Base-by-base conservation (phyloP, 768 basidiomycete genomes). In the Gymnopilus dilepis region DNA sequence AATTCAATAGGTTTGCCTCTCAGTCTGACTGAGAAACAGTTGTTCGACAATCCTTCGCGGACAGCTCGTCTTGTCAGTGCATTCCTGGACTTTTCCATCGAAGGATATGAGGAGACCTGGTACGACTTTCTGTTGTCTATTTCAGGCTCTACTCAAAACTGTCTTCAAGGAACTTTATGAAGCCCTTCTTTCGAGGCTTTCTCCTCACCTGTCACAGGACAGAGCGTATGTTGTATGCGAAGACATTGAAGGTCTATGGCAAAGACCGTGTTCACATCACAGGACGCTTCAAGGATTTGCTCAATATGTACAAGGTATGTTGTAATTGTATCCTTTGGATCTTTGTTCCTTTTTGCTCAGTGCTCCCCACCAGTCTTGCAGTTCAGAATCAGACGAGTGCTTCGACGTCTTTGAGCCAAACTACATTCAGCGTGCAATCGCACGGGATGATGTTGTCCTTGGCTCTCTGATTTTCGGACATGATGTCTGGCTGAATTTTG, bases 371-470 rank as follows among this genome's bases (percentile, higher is more conserved):
- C 17, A 41, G 40, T 41, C 40, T 41, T 41, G 40, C 19, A n/a
- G n/a, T n/a, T n/a, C n/a, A n/a, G 28, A 19, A 33, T 1, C 30
- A 33, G 52, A 26, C 9, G 52, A 21, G 5, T 31, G 31, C 19
- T 13, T 19, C 37, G 61, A 62, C 17, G 56, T 48, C 47, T 62
- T 62, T 42, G 61, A 62, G 38, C 61, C 61, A 19, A 41, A 52
- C 13, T 42, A 41, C 38, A 52, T 62, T 34, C 38, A 22, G 13
- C 24, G 26, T 33, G 61, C 61, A 33, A 58, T 26, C 19, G 47
- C 19, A 31, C 34, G 12, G 17, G n/a, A 34, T 0, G 5, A 31
- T 26, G n/a, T 54, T 6, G 7, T 3, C 15, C 40, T 41, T 2
- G 40, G 40, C 15, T 17, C 40, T n/a, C 40, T 41, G 40, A 41